phyloP scores from a whole-genome alignment of 495 filamentous ascomycete genomes.

The Annulohypoxylon maeteangense region DNA sequence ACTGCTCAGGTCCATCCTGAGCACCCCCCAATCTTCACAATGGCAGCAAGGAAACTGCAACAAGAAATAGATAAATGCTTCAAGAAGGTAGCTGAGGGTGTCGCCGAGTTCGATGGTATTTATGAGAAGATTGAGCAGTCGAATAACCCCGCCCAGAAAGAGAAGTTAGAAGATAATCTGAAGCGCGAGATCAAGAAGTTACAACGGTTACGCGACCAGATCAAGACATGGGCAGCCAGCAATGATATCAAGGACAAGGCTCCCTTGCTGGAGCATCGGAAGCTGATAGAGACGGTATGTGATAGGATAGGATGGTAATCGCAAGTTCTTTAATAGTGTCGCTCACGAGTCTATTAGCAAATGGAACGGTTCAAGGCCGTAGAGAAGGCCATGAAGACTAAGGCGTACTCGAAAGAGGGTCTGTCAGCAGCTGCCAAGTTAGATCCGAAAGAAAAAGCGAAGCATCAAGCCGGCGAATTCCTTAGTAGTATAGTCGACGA shows the following conservation, averaged over 20 bases:
- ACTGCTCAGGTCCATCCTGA: slow-evolving; percentile 22
- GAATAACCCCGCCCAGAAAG: slow-evolving; percentile 92
- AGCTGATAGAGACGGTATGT: slow-evolving; percentile 92
- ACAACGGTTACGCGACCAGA: slow-evolving; percentile 95
- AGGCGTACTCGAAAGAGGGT: slow-evolving; percentile 98
- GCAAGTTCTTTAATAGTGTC: slow-evolving; percentile 13
- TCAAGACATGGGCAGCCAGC: slow-evolving; percentile 96
- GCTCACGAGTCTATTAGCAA: slow-evolving; percentile 69
- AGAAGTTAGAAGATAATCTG: slow-evolving; percentile 95
- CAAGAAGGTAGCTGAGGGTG: slow-evolving; percentile 94
- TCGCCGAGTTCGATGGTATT: slow-evolving; percentile 89
- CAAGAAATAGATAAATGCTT: slow-evolving; percentile 99
- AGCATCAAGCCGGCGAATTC: slow-evolving; percentile 85
- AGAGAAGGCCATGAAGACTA: slow-evolving; percentile 99
- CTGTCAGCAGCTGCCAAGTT: slow-evolving; percentile 88
- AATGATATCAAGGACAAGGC: slow-evolving; percentile 99
- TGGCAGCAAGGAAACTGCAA: slow-evolving; percentile 94
- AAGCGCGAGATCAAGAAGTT: slow-evolving; percentile 99
- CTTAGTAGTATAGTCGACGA: slow-evolving; percentile 89
- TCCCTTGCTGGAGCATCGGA: slow-evolving; percentile 90
- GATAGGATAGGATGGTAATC: slow-evolving; percentile 15
- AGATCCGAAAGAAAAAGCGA: slow-evolving; percentile 94
- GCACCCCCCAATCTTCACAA: slow-evolving; percentile 57
- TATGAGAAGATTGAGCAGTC: slow-evolving; percentile 95
- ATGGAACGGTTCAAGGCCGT: slow-evolving; percentile 99